Evolutionary conservation across 805 yeast species (phyloP).

Genomic region (Candida dajiaensis): DNA sequence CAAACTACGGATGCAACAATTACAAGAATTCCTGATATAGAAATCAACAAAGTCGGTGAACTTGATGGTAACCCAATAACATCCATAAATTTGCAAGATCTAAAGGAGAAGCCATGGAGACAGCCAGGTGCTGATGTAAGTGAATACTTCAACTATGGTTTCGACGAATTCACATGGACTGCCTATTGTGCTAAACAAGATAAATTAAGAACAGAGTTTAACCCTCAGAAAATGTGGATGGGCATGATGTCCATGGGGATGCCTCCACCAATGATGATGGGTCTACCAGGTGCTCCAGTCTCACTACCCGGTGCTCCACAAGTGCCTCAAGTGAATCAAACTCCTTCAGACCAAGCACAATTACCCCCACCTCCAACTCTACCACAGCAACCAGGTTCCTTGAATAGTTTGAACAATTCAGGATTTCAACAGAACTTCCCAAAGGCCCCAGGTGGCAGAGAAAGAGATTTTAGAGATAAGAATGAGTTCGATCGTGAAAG

Average conservation of each 20-base stretch:
- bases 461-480: slow-evolving; percentile 15
- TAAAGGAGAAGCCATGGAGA: slow-evolving; percentile 97
- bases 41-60: slow-evolving; percentile 68
- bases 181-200: slow-evolving; percentile 89
- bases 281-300: slow-evolving; percentile 19
- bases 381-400: slow-evolving; percentile 1
- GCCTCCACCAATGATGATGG: slow-evolving; percentile 30
- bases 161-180: slow-evolving; percentile 94
- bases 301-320: slow-evolving; percentile 19
- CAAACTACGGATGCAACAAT: slow-evolving; percentile 31
- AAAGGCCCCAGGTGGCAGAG: slow-evolving; percentile 12
- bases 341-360: slow-evolving; percentile 2
- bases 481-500: slow-evolving; percentile 13
- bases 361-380: slow-evolving; percentile 2
- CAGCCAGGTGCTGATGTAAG: slow-evolving; percentile 93
- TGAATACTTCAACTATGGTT: slow-evolving; percentile 94
- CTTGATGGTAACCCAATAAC: slow-evolving; percentile 80
- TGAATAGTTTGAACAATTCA: background rate
- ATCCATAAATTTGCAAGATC: slow-evolving; percentile 67
- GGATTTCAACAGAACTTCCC: slow-evolving; percentile 5
- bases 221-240: slow-evolving; percentile 74
- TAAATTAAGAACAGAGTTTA: slow-evolving; percentile 68
- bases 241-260: slow-evolving; percentile 39
- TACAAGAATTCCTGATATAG: slow-evolving; percentile 41
- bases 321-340: slow-evolving; percentile 12